A percentile compares a stretch with the other conserved stretches of the same genome.
Evolutionary conservation across 192 early-diverging fungal species (phyloP).

Genomic region (Umbelopsis sp.): DNA sequence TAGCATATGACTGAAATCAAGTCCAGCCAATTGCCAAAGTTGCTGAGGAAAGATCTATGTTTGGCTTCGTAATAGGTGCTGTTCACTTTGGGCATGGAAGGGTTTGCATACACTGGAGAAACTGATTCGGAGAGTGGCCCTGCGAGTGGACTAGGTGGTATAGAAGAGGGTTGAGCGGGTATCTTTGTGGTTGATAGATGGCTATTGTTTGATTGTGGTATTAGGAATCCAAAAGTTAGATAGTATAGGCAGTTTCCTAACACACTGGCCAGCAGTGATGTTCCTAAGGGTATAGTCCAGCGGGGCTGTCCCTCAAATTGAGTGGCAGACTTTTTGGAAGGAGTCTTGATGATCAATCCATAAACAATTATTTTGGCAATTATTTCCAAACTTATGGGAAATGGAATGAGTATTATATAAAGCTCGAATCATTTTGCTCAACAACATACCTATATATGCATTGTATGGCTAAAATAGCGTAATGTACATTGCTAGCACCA

Average conservation of each 20-base stretch:
- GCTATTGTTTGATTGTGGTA: neutral
- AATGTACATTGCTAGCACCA: constrained; percentile 46
- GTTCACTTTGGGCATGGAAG: neutral
- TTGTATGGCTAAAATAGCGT: constrained; percentile 43
- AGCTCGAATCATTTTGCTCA: neutral
- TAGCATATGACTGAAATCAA: constrained; percentile 49
- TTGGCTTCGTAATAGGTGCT: neutral
- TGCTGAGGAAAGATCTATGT: constrained; percentile 47
- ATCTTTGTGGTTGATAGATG: neutral
- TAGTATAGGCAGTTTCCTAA: neutral
- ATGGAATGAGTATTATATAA: no score
- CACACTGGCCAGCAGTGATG: constrained; percentile 6
- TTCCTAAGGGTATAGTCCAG: neutral
- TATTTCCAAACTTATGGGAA: constrained; percentile 33
- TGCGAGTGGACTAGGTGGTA: neutral
- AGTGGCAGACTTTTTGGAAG: neutral
- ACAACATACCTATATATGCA: constrained; percentile 44
- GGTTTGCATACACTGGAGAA: no score
- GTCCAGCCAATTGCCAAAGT: constrained; percentile 50
- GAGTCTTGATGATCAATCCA: constrained; percentile 35
- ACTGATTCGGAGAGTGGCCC: no score
- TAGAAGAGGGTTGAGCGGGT: neutral
- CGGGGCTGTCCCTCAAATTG: neutral
- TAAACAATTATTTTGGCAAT: constrained; percentile 47
- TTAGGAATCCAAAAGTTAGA: neutral